Evolutionary conservation across 176 grass and related monocot species (phyloP), one percentile per base, ranked within the genome.

Genomic region (Zea luxurians): DNA sequence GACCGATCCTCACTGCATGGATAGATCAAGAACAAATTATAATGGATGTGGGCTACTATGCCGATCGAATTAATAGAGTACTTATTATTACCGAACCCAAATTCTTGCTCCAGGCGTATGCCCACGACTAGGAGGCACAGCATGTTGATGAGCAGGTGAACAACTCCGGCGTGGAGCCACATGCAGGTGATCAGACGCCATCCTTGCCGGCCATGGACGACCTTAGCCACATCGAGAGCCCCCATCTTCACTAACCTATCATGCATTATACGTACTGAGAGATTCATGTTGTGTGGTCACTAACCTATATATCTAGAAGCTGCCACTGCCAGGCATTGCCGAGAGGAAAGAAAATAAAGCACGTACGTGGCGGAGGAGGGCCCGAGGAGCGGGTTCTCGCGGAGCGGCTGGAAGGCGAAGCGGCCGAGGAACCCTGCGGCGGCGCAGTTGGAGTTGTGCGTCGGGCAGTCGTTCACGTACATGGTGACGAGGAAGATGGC

Each of bases 221-320:
- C 85, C 55, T 86, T 90, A 41, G 83, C 43, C 44, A 92, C 91
- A 27, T 88, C 76, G 6, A 97, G 89, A 34, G 87, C 95, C 1
- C 95, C 95, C 89, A 98, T 90, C 83, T 92, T 94, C 34, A 88
- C 73, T 44, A 98, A 64, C 78, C 95, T 97, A 82, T 13, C n/a
- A 80, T 27, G 27, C 27, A 27, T 27, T 27, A 27, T 27, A 27
- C 27, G 27, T 27, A 27, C 27, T 27, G 27, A 27, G 27, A 27
- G 27, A 27, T 27, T 27, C 1, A 27, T 27, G n/a, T n/a, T n/a
- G n/a, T n/a, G n/a, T n/a, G n/a, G n/a, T n/a, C n/a, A n/a, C n/a
- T n/a, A n/a, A n/a, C n/a, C n/a, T n/a, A n/a, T n/a, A n/a, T n/a
- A n/a, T n/a, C n/a, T n/a, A n/a, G n/a, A n/a, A n/a, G n/a, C n/a